Conservation (phyloP, 2,329 filamentous ascomycete genomes). For the Beauveria scarabaeidicola region DNA sequence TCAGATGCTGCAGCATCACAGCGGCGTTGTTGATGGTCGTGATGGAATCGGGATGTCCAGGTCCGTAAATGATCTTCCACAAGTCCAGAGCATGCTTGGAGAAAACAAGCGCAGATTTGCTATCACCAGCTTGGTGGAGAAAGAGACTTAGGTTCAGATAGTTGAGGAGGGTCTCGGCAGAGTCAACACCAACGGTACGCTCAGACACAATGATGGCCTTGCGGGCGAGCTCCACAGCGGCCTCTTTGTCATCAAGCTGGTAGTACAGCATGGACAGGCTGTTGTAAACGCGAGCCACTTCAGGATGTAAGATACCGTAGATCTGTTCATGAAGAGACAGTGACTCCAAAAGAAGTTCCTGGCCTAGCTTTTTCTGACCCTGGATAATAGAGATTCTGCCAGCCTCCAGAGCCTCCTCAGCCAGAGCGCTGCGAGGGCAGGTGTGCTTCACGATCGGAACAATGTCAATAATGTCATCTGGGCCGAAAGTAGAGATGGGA, state of each 20-base stretch:
- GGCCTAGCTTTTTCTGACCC: conserved; percentile 88
- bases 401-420: conserved; percentile 92
- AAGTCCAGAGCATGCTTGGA: conserved; percentile 87
- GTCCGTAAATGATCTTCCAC: conserved; percentile 95
- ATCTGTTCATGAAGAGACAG: conserved; percentile 96
- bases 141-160: conserved; percentile 95
- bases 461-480: conserved; percentile 84
- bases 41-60: conserved; percentile 91
- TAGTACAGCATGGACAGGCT: conserved; percentile 93
- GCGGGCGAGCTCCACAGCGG: conserved; percentile 86
- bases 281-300: conserved; percentile 93
- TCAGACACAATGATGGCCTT: conserved; percentile 96
- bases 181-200: conserved; percentile 87
- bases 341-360: conserved; percentile 92
- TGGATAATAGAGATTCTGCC: conserved; percentile 94
- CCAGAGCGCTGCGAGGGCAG: conserved; percentile 77
- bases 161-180: conserved; percentile 84
- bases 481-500: conserved; percentile 49
- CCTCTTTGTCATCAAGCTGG: conserved; percentile 94
- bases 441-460: conserved; percentile 96
- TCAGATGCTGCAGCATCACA: conserved; percentile 94
- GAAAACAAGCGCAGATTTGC: conserved; percentile 76
- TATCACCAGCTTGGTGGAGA: conserved; percentile 86
- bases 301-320: conserved; percentile 92
- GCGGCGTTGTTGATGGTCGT: conserved; percentile 98